Base-by-base conservation (phyloP, 1,284 basidiomycete genomes). In the Trichosporon inkin region DNA sequence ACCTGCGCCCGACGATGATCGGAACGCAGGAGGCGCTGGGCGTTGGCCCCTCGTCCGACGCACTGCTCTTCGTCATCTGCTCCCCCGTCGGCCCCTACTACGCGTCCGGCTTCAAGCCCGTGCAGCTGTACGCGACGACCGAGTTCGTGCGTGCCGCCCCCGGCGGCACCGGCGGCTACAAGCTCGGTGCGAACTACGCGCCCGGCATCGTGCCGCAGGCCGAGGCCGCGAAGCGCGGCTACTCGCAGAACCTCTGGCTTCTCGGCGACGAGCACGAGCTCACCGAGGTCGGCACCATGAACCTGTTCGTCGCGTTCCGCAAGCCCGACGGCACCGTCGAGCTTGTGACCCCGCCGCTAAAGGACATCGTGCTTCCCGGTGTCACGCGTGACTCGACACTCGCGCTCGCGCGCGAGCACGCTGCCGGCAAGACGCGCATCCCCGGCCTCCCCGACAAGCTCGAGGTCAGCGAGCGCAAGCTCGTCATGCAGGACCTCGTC, bases 31-130 rank as follows among this genome's bases (percentile, higher is more conserved):
- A 84, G 53, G 86, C 88, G 0, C 85, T 99, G 49, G 93, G 95
- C 35, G 90, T 99, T 36, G 84, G 86, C 55, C 92, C 94, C 7
- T 89, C 92, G 1, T 86, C 83, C 56, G 89, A 95, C 67, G 93
- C 94, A 0, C 84, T 98, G 16, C 84, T 99, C 35, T 98, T 92
- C 73, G 93, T 99, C 58, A 98, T 99, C 71, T 87, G 88, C 74
- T 90, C 87, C 68, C 93, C 92, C 38, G 92, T 92, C 24, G 93
- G 94, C 16, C 94, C 95, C 2, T 99, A 98, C 79, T 99, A 95
- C 78, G 87, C 92, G 49, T 71, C 88, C 38, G 95, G 95, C 10
- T 97, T 97, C 83, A 98, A 99, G 80, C 95, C 95, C 17, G 87
- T 99, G 32, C 86, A 90, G 14, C 82, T 99, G 54, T 87, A 93